phyloP scores from a whole-genome alignment of 306 rosid genomes.

The Vigna mungo region DNA sequence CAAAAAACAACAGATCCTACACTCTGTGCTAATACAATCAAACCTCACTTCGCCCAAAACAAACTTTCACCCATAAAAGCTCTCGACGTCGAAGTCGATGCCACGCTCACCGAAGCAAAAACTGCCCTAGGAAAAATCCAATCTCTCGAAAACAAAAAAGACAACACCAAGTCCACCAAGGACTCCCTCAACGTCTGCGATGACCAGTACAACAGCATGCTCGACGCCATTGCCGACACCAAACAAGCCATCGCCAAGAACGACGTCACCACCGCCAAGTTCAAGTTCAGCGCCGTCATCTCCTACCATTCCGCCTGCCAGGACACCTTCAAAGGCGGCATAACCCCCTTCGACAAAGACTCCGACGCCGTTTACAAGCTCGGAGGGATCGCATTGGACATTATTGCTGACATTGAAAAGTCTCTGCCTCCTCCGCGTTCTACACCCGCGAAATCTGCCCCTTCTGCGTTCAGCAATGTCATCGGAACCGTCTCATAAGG shows the following conservation, averaged over 20 bases:
- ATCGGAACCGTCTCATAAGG: slow-evolving; percentile 39
- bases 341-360: neutral
- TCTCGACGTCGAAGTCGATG: slow-evolving; percentile 19
- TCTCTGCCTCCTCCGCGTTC: neutral
- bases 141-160: neutral
- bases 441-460: neutral
- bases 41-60: neutral
- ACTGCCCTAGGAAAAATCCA: neutral
- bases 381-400: slow-evolving; percentile 48
- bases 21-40: slow-evolving; percentile 36
- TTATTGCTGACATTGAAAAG: slow-evolving; percentile 21
- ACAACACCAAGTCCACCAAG: neutral
- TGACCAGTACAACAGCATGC: slow-evolving; percentile 21
- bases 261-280: neutral
- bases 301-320: slow-evolving; percentile 36
- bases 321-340: slow-evolving; percentile 16
- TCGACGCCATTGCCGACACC: slow-evolving; percentile 40
- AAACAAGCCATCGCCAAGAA: neutral
- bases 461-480: slow-evolving; percentile 10
- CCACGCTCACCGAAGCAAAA: neutral
- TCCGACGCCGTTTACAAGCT: slow-evolving; percentile 18
- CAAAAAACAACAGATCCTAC: neutral
- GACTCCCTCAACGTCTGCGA: slow-evolving; percentile 17
- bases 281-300: slow-evolving; percentile 29
- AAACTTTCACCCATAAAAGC: neutral